A percentile compares a stretch with the other conserved stretches of the same genome.
These are phyloP conservation scores for Aspergillus proliferans DNA, from an alignment of 2,329 filamentous ascomycete species.

Conservation along the genomic window DNA sequence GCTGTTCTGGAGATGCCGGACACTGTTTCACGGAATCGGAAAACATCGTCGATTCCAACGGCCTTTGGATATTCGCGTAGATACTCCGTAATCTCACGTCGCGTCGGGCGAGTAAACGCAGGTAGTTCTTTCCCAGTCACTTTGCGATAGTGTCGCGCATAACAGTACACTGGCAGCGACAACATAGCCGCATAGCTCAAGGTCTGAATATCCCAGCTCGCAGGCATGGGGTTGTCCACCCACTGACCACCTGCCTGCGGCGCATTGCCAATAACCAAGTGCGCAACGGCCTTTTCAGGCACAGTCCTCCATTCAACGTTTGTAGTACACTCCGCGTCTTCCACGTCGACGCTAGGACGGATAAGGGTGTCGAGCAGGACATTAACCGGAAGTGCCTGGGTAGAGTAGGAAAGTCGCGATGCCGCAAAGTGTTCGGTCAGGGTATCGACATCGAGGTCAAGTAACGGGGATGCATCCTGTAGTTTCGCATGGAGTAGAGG, in stretches of 20 bases:
- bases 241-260: slow-evolving; percentile 52
- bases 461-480: slow-evolving; percentile 40
- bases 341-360: slow-evolving; percentile 53
- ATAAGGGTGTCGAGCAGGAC: slow-evolving; percentile 55
- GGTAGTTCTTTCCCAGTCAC: slow-evolving; percentile 38
- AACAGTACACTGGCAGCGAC: slow-evolving; percentile 54
- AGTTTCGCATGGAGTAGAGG: slow-evolving; percentile 51
- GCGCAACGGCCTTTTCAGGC: slow-evolving; percentile 46
- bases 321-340: slow-evolving; percentile 44
- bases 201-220: slow-evolving; percentile 52
- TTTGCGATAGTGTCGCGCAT: slow-evolving; percentile 46
- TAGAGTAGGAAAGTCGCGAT: slow-evolving; percentile 55
- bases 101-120: slow-evolving; percentile 50
- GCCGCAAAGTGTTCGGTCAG: slow-evolving; percentile 53
- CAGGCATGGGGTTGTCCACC: slow-evolving; percentile 48
- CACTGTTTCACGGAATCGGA: slow-evolving; percentile 40
- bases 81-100: slow-evolving; percentile 51
- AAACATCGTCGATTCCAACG: slow-evolving; percentile 46
- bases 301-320: slow-evolving; percentile 51
- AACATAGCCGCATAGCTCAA: slow-evolving; percentile 59
- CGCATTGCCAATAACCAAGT: slow-evolving; percentile 50
- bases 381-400: slow-evolving; percentile 55
- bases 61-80: slow-evolving; percentile 48
- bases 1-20: slow-evolving; percentile 39
- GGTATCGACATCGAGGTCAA: slow-evolving; percentile 42